Evolutionary conservation across 257 asterid genomes (phyloP), one percentile per base, ranked within the genome.

Genomic region (Lantana camara): DNA sequence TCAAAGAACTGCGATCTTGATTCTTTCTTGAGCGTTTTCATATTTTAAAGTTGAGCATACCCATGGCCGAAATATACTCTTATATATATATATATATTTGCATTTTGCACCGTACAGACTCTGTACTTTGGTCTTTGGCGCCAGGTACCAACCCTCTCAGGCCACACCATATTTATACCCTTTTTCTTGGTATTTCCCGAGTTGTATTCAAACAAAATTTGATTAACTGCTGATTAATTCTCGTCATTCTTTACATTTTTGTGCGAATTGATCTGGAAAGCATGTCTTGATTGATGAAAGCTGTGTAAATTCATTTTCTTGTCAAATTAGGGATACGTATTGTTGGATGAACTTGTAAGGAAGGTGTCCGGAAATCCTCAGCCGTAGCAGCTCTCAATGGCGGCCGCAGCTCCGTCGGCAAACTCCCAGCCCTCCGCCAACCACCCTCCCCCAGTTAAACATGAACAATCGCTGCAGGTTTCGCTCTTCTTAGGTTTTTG

Each of bases 331-430:
- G 67, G 57, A 46, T 21, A 1, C 34, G 6, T 17, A 29, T 24
- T 35, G 5, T 4, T 23, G 9, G 47, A 63, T 48, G 69, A 49
- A 48, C 38, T 48, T 22, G 42, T 42, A 66, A 64, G 4, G 51
- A 51, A 23, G 38, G 27, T 34, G 40, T 21, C 30, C 15, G 15
- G 30, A 30, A 44, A 23, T 14, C 38, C 51, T 29, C 56, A 9
- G 19, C 11, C 46, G 10, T 27, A 4, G 24, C 1, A 15, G 15
- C 60, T 30, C 65, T 41, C 27, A 51, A 32, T 62, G 75, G 75
- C 70, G 56, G 63, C 68, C 42, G 56, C 37, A 21, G 65, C 75
- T 62, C 63, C 70, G 10, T 23, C 75, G 14, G 35, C 64, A 19
- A 61, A 57, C 57, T 66, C 68, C 47, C 67, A 47, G 41, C 27